Base-by-base conservation (phyloP, 2,329 filamentous ascomycete genomes). In the Blastomyces gilchristii region DNA sequence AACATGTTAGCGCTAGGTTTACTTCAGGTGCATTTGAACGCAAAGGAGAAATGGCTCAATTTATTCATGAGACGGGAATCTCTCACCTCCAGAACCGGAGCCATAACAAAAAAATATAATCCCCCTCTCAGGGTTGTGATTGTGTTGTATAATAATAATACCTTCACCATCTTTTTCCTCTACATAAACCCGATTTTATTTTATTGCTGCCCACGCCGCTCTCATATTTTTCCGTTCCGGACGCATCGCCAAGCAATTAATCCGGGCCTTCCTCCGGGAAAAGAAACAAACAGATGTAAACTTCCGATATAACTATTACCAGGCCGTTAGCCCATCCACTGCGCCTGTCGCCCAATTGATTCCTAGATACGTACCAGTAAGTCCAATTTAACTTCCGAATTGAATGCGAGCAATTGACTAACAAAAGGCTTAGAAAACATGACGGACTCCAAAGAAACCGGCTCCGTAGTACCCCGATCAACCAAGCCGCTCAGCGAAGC, bases 401-500 rank as follows among this genome's bases (percentile, higher is more conserved):
- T 7, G 31, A 18, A 25, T 62, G 64, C 63, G 66, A 61, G 3
- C 41, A 49, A 28, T 47, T 52, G 14, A 22, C 58, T 37, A 22
- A 58, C 56, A 58, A 31, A 31, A 11, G 6, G 53, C 3, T 41
- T 50, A 63, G 57, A 73, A 73, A 74, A 74, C 74, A 86, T 86
- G 83, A 80, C 83, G 75, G 82, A 85, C 72, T 73, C 75, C 65
- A 76, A 69, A 67, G 77, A 80, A 80, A 80, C 82, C 74, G 78
- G 75, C 74, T 80, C 85, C 69, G 82, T 86, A 71, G 82, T 83
- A 76, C 83, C 88, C 77, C 86, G 90, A 71, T 80, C 85, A 67
- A 84, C 79, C 74, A 84, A 85, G 78, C 93, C 94, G 68, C 89
- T 97, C 80, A 97, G 93, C 83, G 94, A 99, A 83, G 90, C 93